phyloP scores from a whole-genome alignment of 2,329 filamentous ascomycete genomes.

The Penicillium hesseltinei region DNA sequence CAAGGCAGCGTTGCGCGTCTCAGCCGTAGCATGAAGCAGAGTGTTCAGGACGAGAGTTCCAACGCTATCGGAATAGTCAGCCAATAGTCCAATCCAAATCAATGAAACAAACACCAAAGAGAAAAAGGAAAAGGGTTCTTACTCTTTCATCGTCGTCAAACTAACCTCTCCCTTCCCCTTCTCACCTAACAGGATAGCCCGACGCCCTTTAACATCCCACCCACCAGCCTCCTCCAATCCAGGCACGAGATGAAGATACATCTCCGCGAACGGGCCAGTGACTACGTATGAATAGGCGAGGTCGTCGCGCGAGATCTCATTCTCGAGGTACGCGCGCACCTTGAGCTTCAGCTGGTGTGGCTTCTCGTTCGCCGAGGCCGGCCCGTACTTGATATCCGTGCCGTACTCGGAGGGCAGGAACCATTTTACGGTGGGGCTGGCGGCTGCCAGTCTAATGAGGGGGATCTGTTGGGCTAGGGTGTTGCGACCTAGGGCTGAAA shows the following conservation, averaged over 20 bases:
- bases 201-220: conserved; percentile 58
- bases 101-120: neutral
- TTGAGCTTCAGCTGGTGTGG: conserved; percentile 70
- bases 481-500: conserved; percentile 64
- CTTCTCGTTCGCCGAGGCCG: conserved; percentile 58
- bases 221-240: conserved; percentile 50
- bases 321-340: conserved; percentile 60
- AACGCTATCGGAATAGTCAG: conserved; percentile 48
- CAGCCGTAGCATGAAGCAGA: conserved; percentile 52
- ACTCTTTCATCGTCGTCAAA: conserved; percentile 72
- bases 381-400: conserved; percentile 62
- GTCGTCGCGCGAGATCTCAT: conserved; percentile 48
- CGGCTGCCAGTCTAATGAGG: conserved; percentile 60
- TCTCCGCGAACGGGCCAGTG: conserved; percentile 66
- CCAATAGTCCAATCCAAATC: neutral
- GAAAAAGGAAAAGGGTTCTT: conserved; percentile 32
- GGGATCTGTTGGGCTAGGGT: conserved; percentile 61
- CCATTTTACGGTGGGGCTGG: conserved; percentile 54
- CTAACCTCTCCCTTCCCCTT: conserved; percentile 59
- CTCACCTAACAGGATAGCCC: conserved; percentile 61
- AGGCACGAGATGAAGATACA: conserved; percentile 53
- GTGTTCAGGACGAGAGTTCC: conserved; percentile 65
- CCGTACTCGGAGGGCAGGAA: conserved; percentile 69
- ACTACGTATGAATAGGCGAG: conserved; percentile 67
- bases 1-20: conserved; percentile 56